Evolutionary conservation across 1,284 basidiomycete genomes (phyloP).

Genomic region (Neonothopanus nambi): DNA sequence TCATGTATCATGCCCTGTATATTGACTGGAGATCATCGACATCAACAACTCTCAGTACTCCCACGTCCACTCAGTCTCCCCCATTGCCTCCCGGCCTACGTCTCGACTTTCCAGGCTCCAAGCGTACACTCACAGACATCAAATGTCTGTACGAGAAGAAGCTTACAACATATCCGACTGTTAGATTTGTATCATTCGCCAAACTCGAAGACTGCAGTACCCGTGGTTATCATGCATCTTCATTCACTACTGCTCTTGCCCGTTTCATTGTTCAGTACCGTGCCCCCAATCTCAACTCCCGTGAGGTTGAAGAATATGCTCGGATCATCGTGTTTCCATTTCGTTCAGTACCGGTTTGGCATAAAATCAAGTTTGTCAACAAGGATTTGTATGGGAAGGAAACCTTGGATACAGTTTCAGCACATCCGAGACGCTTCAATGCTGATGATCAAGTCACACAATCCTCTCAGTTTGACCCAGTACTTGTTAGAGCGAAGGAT

Average conservation of each 20-base stretch:
- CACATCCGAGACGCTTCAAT: background rate
- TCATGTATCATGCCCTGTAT: conserved; percentile 22
- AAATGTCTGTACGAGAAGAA: conserved; percentile 12
- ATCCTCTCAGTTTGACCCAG: background rate
- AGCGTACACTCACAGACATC: conserved; percentile 18
- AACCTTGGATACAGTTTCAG: background rate
- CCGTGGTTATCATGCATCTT: conserved; percentile 25
- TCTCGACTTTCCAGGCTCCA: background rate
- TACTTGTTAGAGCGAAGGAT: background rate
- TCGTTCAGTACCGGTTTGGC: background rate
- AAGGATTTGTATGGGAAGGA: background rate
- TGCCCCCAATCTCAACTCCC: conserved; percentile 8
- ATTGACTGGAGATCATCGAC: conserved; percentile 24
- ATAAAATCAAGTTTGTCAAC: conserved; percentile 4
- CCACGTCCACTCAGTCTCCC: too few relatives aligned
- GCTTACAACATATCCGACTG: conserved; percentile 27
- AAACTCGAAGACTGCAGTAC: conserved; percentile 3
- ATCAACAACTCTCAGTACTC: too few relatives aligned
- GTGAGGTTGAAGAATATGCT: conserved; percentile 8
- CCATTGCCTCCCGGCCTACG: background rate
- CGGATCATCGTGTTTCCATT: background rate
- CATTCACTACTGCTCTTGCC: conserved; percentile 29
- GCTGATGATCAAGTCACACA: background rate
- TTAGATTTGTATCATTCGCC: conserved; percentile 17
- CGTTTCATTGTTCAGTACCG: conserved; percentile 23